These are phyloP conservation scores for Aspergillus panamensis DNA, from an alignment of 495 filamentous ascomycete species.

Conservation along the genomic window DNA sequence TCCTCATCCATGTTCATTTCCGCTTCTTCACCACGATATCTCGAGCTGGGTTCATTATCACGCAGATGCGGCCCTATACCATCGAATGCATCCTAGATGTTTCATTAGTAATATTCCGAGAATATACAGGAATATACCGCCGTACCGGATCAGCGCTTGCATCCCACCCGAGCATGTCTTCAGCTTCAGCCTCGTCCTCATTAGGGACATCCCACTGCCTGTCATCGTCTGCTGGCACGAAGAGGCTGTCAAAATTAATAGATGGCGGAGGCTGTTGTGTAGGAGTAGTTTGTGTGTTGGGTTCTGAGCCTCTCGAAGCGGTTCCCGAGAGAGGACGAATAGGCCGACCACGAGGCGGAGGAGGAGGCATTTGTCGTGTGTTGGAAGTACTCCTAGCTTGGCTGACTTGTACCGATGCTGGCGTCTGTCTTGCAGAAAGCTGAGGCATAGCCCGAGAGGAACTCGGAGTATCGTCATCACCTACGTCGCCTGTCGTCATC, in stretches of 20 bases:
- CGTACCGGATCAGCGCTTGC: slow-evolving; percentile 54
- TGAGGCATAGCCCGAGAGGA: slow-evolving; percentile 35
- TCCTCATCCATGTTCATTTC: slow-evolving; percentile 27
- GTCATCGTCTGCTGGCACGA: slow-evolving; percentile 73
- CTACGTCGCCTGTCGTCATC: slow-evolving; percentile 86
- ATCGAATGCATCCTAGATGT: slow-evolving; percentile 30
- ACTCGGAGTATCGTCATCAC: slow-evolving; percentile 37
- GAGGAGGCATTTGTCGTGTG: slow-evolving; percentile 23
- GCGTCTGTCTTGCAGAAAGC: slow-evolving; percentile 34
- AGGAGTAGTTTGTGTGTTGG: slow-evolving; percentile 24
- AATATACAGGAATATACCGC: slow-evolving; percentile 1
- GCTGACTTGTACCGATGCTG: slow-evolving; percentile 22
- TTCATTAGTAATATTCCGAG: slow-evolving; percentile 19
- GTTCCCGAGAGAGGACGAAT: slow-evolving; percentile 39
- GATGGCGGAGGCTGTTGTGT: slow-evolving; percentile 56
- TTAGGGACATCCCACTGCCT: slow-evolving; percentile 76
- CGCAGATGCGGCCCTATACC: slow-evolving; percentile 25
- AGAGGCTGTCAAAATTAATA: slow-evolving; percentile 68
- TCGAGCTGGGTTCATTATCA: slow-evolving; percentile 18
- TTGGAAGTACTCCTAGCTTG: slow-evolving; percentile 12
- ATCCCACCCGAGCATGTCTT: slow-evolving; percentile 81
- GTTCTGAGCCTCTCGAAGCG: slow-evolving; percentile 22
- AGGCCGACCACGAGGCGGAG: slow-evolving; percentile 26
- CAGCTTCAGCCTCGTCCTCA: slow-evolving; percentile 57
- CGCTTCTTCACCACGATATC: background rate